These are phyloP conservation scores for Lodderomyces theae DNA, from an alignment of 1,139 yeast genomes.

Conservation along the genomic window DNA sequence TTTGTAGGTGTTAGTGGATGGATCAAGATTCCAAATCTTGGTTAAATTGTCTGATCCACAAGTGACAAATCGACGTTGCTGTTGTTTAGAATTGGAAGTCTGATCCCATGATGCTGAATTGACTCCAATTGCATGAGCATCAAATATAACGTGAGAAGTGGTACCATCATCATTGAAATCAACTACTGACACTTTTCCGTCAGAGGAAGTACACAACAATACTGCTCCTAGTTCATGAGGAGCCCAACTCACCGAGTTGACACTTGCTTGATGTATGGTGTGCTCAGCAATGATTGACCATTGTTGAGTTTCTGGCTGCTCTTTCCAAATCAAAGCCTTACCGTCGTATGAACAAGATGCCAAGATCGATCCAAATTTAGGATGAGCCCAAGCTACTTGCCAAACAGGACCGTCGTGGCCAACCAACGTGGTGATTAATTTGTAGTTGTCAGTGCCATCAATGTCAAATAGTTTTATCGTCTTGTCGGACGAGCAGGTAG, in stretches of 20 bases:
- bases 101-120: conserved; percentile 86
- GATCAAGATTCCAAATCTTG: conserved; percentile 80
- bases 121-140: conserved; percentile 91
- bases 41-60: conserved; percentile 96
- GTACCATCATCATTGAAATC: conserved; percentile 92
- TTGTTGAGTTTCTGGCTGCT: conserved; percentile 69
- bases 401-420: conserved; percentile 98
- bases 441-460: conserved; percentile 76
- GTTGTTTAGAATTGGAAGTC: conserved; percentile 24
- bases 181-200: conserved; percentile 86
- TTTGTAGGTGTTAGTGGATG: conserved; percentile 54
- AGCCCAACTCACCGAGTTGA: conserved; percentile 94
- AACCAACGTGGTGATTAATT: conserved; percentile 73
- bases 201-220: conserved; percentile 86
- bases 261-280: conserved; percentile 87
- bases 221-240: conserved; percentile 97
- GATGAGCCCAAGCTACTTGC: conserved; percentile 99
- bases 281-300: conserved; percentile 92
- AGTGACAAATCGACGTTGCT: conserved; percentile 68
- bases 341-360: conserved; percentile 98
- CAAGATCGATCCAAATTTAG: conserved; percentile 90
- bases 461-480: conserved; percentile 90
- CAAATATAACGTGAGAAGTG: conserved; percentile 59
- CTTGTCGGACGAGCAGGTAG: conserved; percentile 93
- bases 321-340: conserved; percentile 91